phyloP scores from a whole-genome alignment of 108 stramenopile species.

The Cyclostephanos tholiformis region DNA sequence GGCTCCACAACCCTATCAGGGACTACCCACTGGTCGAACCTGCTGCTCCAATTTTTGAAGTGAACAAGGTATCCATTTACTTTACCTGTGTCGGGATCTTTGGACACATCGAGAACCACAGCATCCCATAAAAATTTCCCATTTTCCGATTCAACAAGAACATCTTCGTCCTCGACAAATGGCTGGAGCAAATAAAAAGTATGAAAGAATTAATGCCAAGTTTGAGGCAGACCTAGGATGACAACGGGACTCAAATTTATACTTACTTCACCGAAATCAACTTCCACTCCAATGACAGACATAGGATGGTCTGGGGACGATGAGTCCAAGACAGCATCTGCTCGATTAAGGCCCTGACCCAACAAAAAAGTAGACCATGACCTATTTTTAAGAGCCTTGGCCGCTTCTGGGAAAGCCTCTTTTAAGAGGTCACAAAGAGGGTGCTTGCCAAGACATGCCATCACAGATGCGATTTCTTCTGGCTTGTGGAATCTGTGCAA shows the following conservation, averaged over 20 bases:
- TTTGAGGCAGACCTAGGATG: not conserved
- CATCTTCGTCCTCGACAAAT: constrained; percentile 68
- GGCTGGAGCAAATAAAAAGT: constrained; percentile 17
- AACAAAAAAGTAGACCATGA: constrained; percentile 65
- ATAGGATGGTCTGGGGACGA: constrained; percentile 24
- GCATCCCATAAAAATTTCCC: constrained; percentile 76
- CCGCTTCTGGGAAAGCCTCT: constrained; percentile 60
- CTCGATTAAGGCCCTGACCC: constrained; percentile 41
- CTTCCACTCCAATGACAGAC: constrained; percentile 22
- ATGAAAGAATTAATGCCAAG: not conserved
- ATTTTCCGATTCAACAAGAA: constrained; percentile 73
- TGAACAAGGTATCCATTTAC: constrained; percentile 72
- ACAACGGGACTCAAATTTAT: not conserved
- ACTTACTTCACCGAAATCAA: constrained; percentile 33
- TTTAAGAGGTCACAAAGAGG: constrained; percentile 59
- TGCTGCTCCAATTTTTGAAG: constrained; percentile 81
- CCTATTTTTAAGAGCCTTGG: constrained; percentile 48
- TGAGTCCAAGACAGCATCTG: constrained; percentile 6
- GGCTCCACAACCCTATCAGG: constrained; percentile 69
- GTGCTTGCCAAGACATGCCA: constrained; percentile 73
- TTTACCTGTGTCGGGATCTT: constrained; percentile 39
- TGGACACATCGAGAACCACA: constrained; percentile 57
- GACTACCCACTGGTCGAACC: constrained; percentile 86
- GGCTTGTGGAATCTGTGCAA: constrained; percentile 69
- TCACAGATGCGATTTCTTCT: constrained; percentile 80